phyloP scores from a whole-genome alignment of 495 filamentous ascomycete genomes.

The Choiromyces venosus region DNA sequence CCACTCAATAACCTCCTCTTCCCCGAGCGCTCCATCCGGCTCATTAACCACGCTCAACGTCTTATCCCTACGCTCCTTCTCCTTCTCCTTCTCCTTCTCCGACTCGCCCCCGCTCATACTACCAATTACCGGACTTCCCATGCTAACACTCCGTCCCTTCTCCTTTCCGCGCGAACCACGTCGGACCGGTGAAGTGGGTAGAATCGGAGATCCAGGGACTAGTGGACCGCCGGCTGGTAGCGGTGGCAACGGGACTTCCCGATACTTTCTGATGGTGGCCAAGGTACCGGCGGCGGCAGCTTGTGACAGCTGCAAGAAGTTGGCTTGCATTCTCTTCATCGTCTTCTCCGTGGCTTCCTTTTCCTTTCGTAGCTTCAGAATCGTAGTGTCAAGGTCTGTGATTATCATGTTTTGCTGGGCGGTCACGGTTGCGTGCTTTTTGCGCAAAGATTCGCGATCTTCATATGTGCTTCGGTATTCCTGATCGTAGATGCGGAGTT shows the following conservation, averaged over 20 bases:
- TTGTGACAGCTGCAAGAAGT: conserved; percentile 27
- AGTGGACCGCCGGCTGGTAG: conserved; percentile 5
- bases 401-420: conserved; percentile 28
- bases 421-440: conserved; percentile 25
- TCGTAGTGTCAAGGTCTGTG: conserved; percentile 20
- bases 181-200: conserved; percentile 11
- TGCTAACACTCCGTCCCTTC: neutral
- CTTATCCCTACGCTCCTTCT: conserved; percentile 6
- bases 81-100: neutral
- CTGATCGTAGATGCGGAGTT: conserved; percentile 20
- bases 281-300: conserved; percentile 9
- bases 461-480: conserved; percentile 25
- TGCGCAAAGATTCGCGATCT: conserved; percentile 20
- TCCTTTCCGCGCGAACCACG: conserved; percentile 10
- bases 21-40: conserved; percentile 6
- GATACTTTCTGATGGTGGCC: conserved; percentile 20
- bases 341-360: conserved; percentile 21
- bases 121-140: conserved; percentile 3
- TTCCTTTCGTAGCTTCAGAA: conserved; percentile 19
- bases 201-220: conserved; percentile 2
- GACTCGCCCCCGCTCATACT: neutral
- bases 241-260: conserved; percentile 19
- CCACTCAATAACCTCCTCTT: conserved; percentile 14
- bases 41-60: conserved; percentile 6
- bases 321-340: conserved; percentile 30